phyloP scores from a whole-genome alignment of 352 stramenopile genomes.

The Globisporangium uncinulatum region DNA sequence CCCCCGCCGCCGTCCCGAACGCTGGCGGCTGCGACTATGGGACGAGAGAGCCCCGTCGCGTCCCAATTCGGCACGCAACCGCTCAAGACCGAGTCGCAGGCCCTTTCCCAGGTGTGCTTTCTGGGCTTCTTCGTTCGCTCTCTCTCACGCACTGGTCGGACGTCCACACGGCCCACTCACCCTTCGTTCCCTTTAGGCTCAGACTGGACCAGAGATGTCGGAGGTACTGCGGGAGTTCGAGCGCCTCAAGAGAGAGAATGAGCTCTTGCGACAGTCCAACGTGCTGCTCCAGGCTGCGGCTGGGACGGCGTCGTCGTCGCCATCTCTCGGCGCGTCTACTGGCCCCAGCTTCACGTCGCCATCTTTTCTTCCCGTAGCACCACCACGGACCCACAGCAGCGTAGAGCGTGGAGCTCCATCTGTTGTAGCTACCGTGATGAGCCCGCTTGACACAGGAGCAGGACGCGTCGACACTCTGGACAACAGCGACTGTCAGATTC shows the following conservation, averaged over 20 bases:
- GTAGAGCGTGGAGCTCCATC: too few species aligned
- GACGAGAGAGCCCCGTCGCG: not conserved
- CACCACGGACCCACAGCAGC: not conserved
- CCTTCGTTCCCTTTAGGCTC: not conserved
- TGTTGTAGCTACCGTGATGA: too few species aligned
- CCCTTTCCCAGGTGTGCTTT: constrained; percentile 1
- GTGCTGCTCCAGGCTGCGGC: constrained; percentile 46
- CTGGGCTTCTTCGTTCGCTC: not conserved
- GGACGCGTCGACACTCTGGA: too few species aligned
- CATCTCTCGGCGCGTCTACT: not conserved
- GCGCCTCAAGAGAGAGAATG: constrained; percentile 60
- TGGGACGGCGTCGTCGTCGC: not conserved
- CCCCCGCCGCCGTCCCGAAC: not conserved
- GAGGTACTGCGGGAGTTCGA: constrained; percentile 59
- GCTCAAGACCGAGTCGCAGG: constrained; percentile 1
- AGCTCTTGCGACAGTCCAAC: constrained; percentile 56
- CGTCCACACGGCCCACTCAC: not conserved
- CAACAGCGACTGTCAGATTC: too few species aligned
- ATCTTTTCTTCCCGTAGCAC: not conserved
- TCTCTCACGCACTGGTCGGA: not conserved
- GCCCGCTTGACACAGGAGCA: too few species aligned
- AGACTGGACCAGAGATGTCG: constrained; percentile 9
- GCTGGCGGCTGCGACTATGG: not conserved
- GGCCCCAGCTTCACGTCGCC: not conserved
- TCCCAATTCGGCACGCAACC: not conserved